Evolutionary conservation across 371 early-diverging fungal genomes (phyloP).

Genomic region (Mortierella sp.): DNA sequence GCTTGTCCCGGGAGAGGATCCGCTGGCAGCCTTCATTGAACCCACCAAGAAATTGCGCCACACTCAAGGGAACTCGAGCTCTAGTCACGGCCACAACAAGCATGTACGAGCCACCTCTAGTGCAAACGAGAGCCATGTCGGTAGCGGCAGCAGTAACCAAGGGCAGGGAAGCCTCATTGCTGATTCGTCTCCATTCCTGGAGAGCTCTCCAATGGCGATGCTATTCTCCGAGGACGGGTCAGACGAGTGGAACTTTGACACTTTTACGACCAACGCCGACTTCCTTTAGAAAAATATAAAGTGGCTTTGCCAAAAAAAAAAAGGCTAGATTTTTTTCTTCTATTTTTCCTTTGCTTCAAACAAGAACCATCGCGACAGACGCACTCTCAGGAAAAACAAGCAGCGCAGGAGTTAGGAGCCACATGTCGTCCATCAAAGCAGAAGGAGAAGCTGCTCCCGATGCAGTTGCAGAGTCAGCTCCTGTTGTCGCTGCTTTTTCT

Average conservation of each 20-base stretch:
- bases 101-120: background rate
- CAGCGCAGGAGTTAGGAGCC: constrained; percentile 9
- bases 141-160: background rate
- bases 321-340: background rate
- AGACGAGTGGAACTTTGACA: constrained; percentile 36
- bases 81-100: constrained; percentile 1
- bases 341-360: background rate
- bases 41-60: constrained; percentile 10
- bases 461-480: background rate
- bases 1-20: constrained; percentile 38
- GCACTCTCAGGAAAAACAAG: background rate
- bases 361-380: background rate
- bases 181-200: constrained; percentile 22
- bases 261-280: constrained; percentile 24
- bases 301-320: background rate
- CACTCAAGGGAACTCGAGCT: background rate
- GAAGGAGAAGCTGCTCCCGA: constrained; percentile 13
- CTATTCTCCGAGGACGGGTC: constrained; percentile 38
- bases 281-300: constrained; percentile 6
- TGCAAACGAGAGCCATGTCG: background rate
- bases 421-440: constrained; percentile 30
- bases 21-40: constrained; percentile 25
- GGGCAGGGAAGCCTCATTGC: background rate
- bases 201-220: constrained; percentile 25
- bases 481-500: background rate